Evolutionary conservation across 352 stramenopile species (phyloP).

Genomic region (Phytopythium aichiense): DNA sequence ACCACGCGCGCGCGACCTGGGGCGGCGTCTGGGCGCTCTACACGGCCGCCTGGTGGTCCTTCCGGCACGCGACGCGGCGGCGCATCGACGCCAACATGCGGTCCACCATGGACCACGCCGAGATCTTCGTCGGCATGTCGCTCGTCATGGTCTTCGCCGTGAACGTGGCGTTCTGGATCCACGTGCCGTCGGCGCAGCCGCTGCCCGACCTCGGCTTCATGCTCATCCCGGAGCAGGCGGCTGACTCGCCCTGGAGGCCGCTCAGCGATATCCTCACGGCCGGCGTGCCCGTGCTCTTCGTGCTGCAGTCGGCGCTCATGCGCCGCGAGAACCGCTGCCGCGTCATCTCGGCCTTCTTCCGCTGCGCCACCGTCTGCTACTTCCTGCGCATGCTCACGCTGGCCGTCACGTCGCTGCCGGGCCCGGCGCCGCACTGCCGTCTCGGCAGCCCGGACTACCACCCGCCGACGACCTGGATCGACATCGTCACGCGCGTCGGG

Average conservation of each 20-base stretch:
- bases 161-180: slow-evolving; percentile 73
- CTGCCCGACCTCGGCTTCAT: slow-evolving; percentile 74
- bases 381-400: slow-evolving; percentile 65
- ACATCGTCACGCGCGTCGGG: slow-evolving; percentile 67
- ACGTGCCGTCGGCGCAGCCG: slow-evolving; percentile 46
- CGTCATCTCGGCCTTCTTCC: slow-evolving; percentile 62
- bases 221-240: slow-evolving; percentile 59
- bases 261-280: slow-evolving; percentile 67
- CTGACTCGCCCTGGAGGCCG: slow-evolving; percentile 52
- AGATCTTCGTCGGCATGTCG: slow-evolving; percentile 66
- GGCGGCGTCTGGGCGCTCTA: slow-evolving; percentile 53
- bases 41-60: slow-evolving; percentile 37
- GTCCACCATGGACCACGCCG: slow-evolving; percentile 45
- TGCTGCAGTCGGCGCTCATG: slow-evolving; percentile 50
- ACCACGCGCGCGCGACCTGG: slow-evolving; percentile 38
- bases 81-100: slow-evolving; percentile 35
- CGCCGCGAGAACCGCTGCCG: slow-evolving; percentile 40
- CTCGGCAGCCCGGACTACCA: slow-evolving; percentile 45
- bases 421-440: slow-evolving; percentile 64
- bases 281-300: slow-evolving; percentile 51
- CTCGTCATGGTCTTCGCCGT: slow-evolving; percentile 64
- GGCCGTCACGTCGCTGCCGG: slow-evolving; percentile 62
- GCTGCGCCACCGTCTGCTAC: slow-evolving; percentile 65
- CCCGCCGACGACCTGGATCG: slow-evolving; percentile 60
- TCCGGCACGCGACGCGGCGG: slow-evolving; percentile 38